Base-by-base conservation (phyloP, 306 rosid species). In the Crotalaria pallida region DNA sequence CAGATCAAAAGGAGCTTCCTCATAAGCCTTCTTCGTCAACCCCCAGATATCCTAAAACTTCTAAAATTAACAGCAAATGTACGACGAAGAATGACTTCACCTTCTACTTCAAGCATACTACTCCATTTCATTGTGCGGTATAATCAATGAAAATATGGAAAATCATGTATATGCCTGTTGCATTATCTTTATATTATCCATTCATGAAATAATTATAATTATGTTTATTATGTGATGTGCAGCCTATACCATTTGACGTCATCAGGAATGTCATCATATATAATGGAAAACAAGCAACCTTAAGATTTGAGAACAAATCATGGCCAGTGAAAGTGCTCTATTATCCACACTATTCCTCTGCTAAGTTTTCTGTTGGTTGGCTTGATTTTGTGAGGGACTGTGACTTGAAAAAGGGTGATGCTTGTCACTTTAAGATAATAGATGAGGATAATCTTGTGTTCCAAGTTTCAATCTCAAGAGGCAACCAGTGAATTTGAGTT, bases 371-470 rank as follows among this genome's bases (percentile, higher is more conserved):
- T 24, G 0, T 5, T 7, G 85, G 88, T 13, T 75, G 83, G 79
- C 0, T 0, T 1, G 1, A 24, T 6, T 78, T 84, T 67, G 15
- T 13, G 0, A 71, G 2, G 45, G 77, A 57, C 6, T 60, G 55
- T 15, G 2, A 43, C 10, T 44, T 81, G 71, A 16, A 58, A 31
- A 19, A 0, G 1, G 84, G 85, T 12, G 91, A 83, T 62, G 52
- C 48, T 24, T 74, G 84, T 58, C 69, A n/a, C 29, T 67, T 73
- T 62, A 78, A 77, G 83, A 59, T 83, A 43, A 24, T 73, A 21
- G 59, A 74, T 52, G 23, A 11, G 33, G 24, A 55, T 10, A 48
- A 23, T 7, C 26, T 23, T 11, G 73, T 43, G 48, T n/a, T 86
- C 61, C 16, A 57, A 40, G 83, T 73, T 26, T 53, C 67, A 48